Percentiles rank a stretch among this genome's conserved stretches.
Evolutionary conservation across 805 yeast genomes (phyloP).

Genomic region (Ogataea salicorniae): DNA sequence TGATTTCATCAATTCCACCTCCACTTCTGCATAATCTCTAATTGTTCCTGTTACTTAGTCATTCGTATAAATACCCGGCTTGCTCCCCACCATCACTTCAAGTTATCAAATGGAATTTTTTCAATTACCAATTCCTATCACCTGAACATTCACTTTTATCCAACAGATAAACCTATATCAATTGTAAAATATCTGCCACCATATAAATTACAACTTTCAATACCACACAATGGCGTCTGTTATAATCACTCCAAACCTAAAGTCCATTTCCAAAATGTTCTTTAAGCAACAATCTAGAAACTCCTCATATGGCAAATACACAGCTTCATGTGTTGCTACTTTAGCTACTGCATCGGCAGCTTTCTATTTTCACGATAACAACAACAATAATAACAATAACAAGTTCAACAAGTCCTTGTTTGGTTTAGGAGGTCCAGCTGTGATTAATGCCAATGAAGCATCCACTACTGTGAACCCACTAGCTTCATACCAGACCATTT

Average conservation of each 20-base stretch:
- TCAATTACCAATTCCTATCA: too few relatives aligned
- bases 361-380: conserved; percentile 20
- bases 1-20: too few relatives aligned
- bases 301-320: not conserved
- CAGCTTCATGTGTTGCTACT: not conserved
- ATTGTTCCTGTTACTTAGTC: too few relatives aligned
- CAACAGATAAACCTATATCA: too few relatives aligned
- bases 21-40: too few relatives aligned
- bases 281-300: not conserved
- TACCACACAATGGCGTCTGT: conserved; percentile 2
- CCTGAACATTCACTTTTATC: too few relatives aligned
- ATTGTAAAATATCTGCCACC: not conserved
- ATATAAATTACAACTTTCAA: too few relatives aligned
- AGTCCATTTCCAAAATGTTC: not conserved
- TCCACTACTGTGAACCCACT: conserved; percentile 27
- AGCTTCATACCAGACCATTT: conserved; percentile 60
- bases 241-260: conserved; percentile 1
- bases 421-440: conserved; percentile 30
- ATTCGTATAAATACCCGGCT: too few relatives aligned
- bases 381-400: conserved; percentile 11
- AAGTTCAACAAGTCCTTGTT: conserved; percentile 22
- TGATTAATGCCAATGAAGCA: conserved; percentile 31
- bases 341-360: conserved; percentile 23
- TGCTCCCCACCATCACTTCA: too few relatives aligned
- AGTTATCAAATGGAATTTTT: too few relatives aligned